A percentile compares a stretch with the other conserved stretches of the same genome.
Conservation (phyloP, 2,329 filamentous ascomycete genomes). For the Phaeosphaeria sp. region DNA sequence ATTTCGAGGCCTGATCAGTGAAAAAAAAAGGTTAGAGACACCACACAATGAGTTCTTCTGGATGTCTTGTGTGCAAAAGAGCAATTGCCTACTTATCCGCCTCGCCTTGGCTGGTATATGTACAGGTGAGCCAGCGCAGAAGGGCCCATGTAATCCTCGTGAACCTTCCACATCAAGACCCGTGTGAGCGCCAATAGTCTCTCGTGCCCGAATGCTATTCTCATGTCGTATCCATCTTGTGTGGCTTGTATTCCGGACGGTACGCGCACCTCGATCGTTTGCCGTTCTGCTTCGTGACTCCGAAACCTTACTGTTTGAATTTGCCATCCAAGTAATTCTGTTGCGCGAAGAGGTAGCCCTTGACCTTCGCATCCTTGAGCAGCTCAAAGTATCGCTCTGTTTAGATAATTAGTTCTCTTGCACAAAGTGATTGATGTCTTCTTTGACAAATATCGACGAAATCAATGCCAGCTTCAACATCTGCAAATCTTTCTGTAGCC, state of each 20-base stretch:
- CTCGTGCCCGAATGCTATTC: not conserved
- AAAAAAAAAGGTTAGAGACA: not conserved
- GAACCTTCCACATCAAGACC: not conserved
- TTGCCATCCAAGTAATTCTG: conserved; percentile 69
- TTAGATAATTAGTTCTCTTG: conserved; percentile 27
- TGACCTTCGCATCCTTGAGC: conserved; percentile 76
- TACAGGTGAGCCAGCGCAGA: conserved; percentile 34
- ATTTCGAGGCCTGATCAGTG: not conserved
- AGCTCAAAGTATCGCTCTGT: conserved; percentile 80
- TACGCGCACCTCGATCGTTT: conserved; percentile 1
- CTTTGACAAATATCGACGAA: not conserved
- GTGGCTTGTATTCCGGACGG: not conserved
- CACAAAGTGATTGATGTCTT: not conserved
- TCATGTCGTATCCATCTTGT: not conserved
- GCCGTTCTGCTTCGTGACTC: not conserved
- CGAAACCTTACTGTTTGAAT: conserved; percentile 19
- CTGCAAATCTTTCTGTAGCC: not conserved
- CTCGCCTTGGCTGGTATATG: conserved; percentile 31
- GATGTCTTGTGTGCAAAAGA: conserved; percentile 2
- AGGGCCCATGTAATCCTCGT: conserved; percentile 1
- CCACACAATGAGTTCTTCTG: conserved; percentile 10
- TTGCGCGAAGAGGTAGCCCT: conserved; percentile 80
- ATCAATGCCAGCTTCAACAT: not conserved
- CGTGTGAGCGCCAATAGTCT: not conserved
- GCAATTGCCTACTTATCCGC: not conserved